Conservation (phyloP, 768 basidiomycete genomes). For the Kwoniella sp. region DNA sequence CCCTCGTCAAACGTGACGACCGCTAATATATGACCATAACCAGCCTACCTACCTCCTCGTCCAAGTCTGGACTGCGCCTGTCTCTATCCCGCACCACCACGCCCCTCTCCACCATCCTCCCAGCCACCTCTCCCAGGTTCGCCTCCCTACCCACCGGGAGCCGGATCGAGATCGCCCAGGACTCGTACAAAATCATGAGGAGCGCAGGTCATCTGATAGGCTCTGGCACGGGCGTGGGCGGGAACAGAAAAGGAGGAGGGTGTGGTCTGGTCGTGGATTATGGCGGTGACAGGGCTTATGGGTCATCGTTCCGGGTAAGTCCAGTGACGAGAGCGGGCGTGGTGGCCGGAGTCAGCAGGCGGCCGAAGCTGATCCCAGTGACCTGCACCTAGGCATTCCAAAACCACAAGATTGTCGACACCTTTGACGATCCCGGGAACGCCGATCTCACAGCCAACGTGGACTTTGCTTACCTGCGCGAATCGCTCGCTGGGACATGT, state of each 20-base stretch:
- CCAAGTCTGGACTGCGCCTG: slow-evolving; percentile 56
- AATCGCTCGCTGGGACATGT: slow-evolving; percentile 69
- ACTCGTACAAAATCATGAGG: slow-evolving; percentile 65
- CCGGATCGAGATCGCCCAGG: slow-evolving; percentile 74
- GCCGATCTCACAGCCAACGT: slow-evolving; percentile 96
- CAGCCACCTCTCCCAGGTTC: slow-evolving; percentile 66
- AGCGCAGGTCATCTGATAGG: slow-evolving; percentile 64
- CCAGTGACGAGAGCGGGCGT: not conserved
- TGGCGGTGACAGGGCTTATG: slow-evolving; percentile 66
- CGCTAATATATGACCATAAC: not conserved
- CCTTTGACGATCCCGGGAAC: slow-evolving; percentile 77
- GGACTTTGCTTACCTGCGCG: slow-evolving; percentile 82
- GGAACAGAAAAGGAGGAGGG: slow-evolving; percentile 39
- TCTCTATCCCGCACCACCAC: slow-evolving; percentile 64
- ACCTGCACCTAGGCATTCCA: slow-evolving; percentile 72
- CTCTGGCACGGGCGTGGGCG: slow-evolving; percentile 4
- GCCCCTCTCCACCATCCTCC: slow-evolving; percentile 55
- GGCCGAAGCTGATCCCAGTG: too few relatives aligned
- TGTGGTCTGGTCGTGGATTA: slow-evolving; percentile 83
- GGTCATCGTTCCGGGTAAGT: slow-evolving; percentile 74
- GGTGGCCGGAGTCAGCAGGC: too few relatives aligned
- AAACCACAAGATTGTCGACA: slow-evolving; percentile 74
- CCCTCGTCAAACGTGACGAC: not conserved
- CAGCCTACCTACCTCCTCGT: slow-evolving; percentile 28
- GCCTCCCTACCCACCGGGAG: slow-evolving; percentile 62